These are phyloP conservation scores for Durusdinium trenchii DNA, from an alignment of 73 alveolate genomes.

Conservation along the genomic window DNA sequence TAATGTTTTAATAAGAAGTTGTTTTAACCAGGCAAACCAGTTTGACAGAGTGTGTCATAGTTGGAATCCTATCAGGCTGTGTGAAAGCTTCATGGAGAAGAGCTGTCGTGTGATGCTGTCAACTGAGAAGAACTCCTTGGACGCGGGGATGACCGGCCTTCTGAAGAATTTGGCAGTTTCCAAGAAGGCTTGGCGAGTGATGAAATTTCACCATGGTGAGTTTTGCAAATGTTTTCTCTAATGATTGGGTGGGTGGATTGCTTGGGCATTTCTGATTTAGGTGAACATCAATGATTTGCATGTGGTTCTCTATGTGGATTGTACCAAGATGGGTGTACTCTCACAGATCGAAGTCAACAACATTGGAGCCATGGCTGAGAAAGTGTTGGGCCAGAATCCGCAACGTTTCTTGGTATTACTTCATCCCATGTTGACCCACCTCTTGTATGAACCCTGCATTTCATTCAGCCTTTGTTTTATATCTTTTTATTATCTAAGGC, in stretches of 20 bases:
- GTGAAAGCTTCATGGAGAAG: slow-evolving; percentile 26
- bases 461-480: background rate
- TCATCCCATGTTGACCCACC: background rate
- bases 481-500: background rate
- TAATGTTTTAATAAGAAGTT: background rate
- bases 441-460: no score
- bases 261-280: background rate
- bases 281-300: background rate
- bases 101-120: background rate
- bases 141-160: background rate
- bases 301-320: slow-evolving; percentile 1
- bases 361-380: background rate
- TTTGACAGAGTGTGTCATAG: background rate
- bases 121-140: background rate
- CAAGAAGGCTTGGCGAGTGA: background rate
- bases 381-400: background rate
- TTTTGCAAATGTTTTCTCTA: background rate
- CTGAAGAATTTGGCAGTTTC: background rate
- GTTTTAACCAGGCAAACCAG: background rate
- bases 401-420: background rate
- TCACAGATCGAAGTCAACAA: background rate
- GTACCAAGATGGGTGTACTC: slow-evolving; percentile 17
- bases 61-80: background rate
- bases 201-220: background rate
- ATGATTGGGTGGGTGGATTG: background rate